Percentiles rank a stretch among this genome's conserved stretches.
phyloP scores from a whole-genome alignment of 2,329 filamentous ascomycete species.

The Calcarisporium arbuscula region DNA sequence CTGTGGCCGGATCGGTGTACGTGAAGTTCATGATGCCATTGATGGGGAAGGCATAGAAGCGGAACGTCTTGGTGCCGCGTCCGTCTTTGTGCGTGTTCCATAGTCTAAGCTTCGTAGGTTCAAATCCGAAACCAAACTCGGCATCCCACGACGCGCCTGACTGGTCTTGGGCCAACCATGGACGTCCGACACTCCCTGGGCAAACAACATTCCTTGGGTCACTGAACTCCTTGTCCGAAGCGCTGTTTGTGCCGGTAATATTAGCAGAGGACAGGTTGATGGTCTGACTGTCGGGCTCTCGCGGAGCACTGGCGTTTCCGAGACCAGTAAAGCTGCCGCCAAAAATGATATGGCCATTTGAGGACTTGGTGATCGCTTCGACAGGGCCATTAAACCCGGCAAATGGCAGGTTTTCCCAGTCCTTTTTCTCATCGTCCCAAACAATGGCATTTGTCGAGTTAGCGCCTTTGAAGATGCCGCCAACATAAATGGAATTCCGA shows the following conservation, averaged over 20 bases:
- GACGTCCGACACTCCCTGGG: slow-evolving; percentile 60
- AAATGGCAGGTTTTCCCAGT: slow-evolving; percentile 80
- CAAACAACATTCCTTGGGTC: slow-evolving; percentile 81
- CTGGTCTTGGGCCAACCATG: slow-evolving; percentile 71
- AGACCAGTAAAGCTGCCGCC: slow-evolving; percentile 85
- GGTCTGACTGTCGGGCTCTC: slow-evolving; percentile 64
- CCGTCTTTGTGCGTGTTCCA: slow-evolving; percentile 83
- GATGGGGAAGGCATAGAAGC: slow-evolving; percentile 77
- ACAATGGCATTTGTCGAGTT: slow-evolving; percentile 88
- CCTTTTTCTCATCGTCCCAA: slow-evolving; percentile 61
- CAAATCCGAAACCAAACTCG: slow-evolving; percentile 74
- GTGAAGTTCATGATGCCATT: slow-evolving; percentile 95
- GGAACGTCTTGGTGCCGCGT: slow-evolving; percentile 81
- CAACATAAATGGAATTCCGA: slow-evolving; percentile 78
- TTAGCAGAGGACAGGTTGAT: slow-evolving; percentile 79
- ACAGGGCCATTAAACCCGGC: slow-evolving; percentile 93
- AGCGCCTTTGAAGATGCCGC: slow-evolving; percentile 72
- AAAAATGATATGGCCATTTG: slow-evolving; percentile 83
- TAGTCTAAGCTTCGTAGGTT: slow-evolving; percentile 78
- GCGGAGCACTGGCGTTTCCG: slow-evolving; percentile 68
- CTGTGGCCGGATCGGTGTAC: slow-evolving; percentile 70
- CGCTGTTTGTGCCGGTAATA: slow-evolving; percentile 61
- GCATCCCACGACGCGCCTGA: slow-evolving; percentile 78
- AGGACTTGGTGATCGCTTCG: slow-evolving; percentile 71
- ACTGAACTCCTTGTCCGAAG: slow-evolving; percentile 56